Base-by-base conservation (phyloP, 495 filamentous ascomycete species). In the Trypethelium eluteriae region DNA sequence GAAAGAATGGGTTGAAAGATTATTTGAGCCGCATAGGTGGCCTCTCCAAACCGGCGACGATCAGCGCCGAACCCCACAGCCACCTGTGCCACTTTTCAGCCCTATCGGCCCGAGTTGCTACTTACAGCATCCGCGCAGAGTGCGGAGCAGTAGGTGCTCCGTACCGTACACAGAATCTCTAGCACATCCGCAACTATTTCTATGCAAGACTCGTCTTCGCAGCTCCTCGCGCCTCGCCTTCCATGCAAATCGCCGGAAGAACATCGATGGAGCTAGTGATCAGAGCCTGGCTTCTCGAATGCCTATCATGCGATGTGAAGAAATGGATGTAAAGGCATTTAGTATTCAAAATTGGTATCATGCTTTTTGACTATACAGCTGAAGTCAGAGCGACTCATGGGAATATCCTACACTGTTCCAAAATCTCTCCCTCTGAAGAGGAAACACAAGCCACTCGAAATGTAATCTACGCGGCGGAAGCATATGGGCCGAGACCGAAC, bases 401-500 rank as follows among this genome's bases (percentile, higher is more conserved):
- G 25, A 25, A 25, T 25, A 25, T 25, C 25, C 25, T 25, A 25
- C 25, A 25, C 49, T 14, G 25, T 53, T 18, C 2, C 14, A 53
- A 53, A 5, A 12, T 0, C 49, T 18, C 49, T 14, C 5, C 49
- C n/a, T 53, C 49, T 5, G 16, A 5, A 18, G 5, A 18, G 5
- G 5, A 59, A 36, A 36, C 10, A 3, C 36, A 9, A 2, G 3
- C 34, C n/a, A 59, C 6, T 59, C 7, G 18, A 35, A 18, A 53
- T 25, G 25, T 25, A 25, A 25, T 25, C 25, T 25, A 25, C 32
- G 53, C 18, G 32, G 2, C 32, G 3, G 18, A 59, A 36, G 65
- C 64, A 53, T 70, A 70, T 16, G 68, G 68, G 9, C 68, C 67
- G 16, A 70, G 56, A 38, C 62, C 46, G 46, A 70, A 68, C 69